These are phyloP conservation scores for Castanospermum australe DNA, from an alignment of 306 rosid genomes.

Conservation along the genomic window DNA sequence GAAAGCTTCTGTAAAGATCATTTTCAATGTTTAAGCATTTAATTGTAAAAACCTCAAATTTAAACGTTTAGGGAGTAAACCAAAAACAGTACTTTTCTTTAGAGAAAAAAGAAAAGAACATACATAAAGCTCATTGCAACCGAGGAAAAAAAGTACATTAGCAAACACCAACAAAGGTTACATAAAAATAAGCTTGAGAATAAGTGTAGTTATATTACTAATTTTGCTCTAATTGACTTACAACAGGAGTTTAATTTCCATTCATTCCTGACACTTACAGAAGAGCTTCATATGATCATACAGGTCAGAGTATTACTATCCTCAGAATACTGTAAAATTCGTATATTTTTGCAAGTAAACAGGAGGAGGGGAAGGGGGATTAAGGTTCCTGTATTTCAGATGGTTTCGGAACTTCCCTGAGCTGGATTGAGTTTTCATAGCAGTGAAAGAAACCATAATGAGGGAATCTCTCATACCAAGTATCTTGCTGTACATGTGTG, in stretches of 20 bases:
- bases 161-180: too few relatives aligned
- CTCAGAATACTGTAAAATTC: background rate
- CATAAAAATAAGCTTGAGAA: background rate
- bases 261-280: background rate
- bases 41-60: too few relatives aligned
- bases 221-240: too few relatives aligned
- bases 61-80: too few relatives aligned
- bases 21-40: too few relatives aligned
- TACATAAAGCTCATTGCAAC: too few relatives aligned
- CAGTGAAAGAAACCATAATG: conserved; percentile 88
- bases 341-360: background rate
- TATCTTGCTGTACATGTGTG: conserved; percentile 73
- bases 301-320: background rate
- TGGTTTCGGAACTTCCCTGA: conserved; percentile 75
- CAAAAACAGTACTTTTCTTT: too few relatives aligned
- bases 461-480: conserved; percentile 93
- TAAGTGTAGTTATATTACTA: background rate
- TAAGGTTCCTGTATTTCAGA: conserved; percentile 39
- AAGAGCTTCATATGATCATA: conserved; percentile 14
- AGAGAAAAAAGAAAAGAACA: too few relatives aligned
- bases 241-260: background rate
- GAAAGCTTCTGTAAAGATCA: too few relatives aligned
- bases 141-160: too few relatives aligned
- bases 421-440: conserved; percentile 83
- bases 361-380: background rate